Evolutionary conservation across 2,329 filamentous ascomycete genomes (phyloP), one percentile per base, ranked within the genome.

Genomic region (Fusarium ambrosium): DNA sequence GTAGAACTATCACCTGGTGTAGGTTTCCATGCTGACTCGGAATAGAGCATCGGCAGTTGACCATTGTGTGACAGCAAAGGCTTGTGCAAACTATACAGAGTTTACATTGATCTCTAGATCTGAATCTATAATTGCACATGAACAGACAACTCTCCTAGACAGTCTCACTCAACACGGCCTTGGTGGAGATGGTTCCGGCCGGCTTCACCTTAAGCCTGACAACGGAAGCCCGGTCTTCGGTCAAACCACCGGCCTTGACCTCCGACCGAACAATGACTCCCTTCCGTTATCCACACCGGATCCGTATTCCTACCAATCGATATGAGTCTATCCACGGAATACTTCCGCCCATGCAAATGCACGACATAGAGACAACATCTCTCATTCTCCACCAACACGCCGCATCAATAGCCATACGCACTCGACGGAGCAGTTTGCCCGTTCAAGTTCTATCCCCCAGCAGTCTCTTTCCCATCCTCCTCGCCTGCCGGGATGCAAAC

Each of bases 401-500:
- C 36, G 32, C 29, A 32, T 60, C 32, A 29, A 29, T 29, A 29
- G 27, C 27, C 6, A 29, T 29, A 29, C 27, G 27, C 27, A 29
- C 27, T 29, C 27, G n/a, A 16, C 22, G 29, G 32, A 13, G 14
- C 14, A 39, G n/a, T 59, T 27, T 24, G 43, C 29, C 69, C 65
- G 39, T 71, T 71, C 62, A 67, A 7, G 20, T 32, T 34, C 36
- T 63, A 34, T 69, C 64, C 4, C 37, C n/a, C 27, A 29, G 27
- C 27, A 29, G 43, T 59, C 71, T 79, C 67, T 39, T 63, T 59
- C 1, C 64, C 70, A 20, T 64, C 51, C 41, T 41, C 58, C 41
- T 41, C 58, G 27, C 64, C 59, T 14, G 79, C 70, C 20, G 71
- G 74, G 36, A 79, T 75, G 59, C 72, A 74, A 7, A 77, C 62